These are phyloP conservation scores for Hyaloperonospora brassicae DNA, from an alignment of 352 stramenopile genomes.

Conservation along the genomic window DNA sequence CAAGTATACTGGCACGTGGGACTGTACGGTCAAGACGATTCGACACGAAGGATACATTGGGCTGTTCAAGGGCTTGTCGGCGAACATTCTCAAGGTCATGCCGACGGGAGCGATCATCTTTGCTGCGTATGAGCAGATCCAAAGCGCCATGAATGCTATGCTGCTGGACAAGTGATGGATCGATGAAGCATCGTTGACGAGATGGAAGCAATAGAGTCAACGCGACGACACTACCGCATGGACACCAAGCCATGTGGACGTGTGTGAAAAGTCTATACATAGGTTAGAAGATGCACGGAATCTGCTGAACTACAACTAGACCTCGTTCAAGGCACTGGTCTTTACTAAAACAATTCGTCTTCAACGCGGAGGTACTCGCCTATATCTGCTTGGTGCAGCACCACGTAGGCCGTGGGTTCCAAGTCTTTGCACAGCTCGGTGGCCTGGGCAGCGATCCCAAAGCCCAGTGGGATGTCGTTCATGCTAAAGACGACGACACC, in stretches of 20 bases:
- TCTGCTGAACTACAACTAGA: slow-evolving; percentile 1
- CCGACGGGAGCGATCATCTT: slow-evolving; percentile 94
- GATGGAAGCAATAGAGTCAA: slow-evolving; percentile 22
- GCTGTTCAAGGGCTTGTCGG: slow-evolving; percentile 93
- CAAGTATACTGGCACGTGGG: slow-evolving; percentile 88
- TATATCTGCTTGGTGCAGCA: slow-evolving; percentile 98
- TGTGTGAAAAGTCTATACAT: slow-evolving; percentile 43
- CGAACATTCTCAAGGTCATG: slow-evolving; percentile 94
- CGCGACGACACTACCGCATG: slow-evolving; percentile 12
- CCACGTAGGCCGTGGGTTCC: slow-evolving; percentile 94
- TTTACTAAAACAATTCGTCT: slow-evolving; percentile 93
- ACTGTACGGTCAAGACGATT: slow-evolving; percentile 88
- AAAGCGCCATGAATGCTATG: slow-evolving; percentile 40
- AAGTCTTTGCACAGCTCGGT: slow-evolving; percentile 94
- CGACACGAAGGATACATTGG: slow-evolving; percentile 86
- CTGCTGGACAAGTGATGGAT: slow-evolving; percentile 36
- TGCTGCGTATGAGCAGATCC: slow-evolving; percentile 78
- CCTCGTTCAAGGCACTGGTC: background rate
- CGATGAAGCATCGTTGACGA: slow-evolving; percentile 1
- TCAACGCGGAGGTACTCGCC: slow-evolving; percentile 98
- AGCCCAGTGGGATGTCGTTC: slow-evolving; percentile 96
- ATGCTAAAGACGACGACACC: slow-evolving; percentile 98
- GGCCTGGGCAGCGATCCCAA: slow-evolving; percentile 95
- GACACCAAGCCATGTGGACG: no score
- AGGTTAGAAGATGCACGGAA: slow-evolving; percentile 26